Evolutionary conservation across 2,329 filamentous ascomycete genomes (phyloP), one percentile per base, ranked within the genome.

Genomic region (Phoma herbarum): DNA sequence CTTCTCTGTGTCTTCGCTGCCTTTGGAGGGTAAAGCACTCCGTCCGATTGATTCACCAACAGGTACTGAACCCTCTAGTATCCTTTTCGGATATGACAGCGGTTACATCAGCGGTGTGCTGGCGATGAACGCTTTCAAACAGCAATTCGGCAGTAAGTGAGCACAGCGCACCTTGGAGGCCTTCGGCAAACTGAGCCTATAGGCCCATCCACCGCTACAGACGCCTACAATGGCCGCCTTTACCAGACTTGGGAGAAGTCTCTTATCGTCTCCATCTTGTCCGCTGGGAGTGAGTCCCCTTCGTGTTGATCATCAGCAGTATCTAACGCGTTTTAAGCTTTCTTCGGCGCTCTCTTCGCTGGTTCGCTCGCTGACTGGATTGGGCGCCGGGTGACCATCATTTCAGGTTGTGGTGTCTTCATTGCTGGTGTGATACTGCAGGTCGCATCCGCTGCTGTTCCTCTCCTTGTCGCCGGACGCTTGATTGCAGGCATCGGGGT

Each of bases 71-170:
- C 5, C 12, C 0, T 16, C 4, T 18, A 51, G 57, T 20, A 59
- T 91, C 78, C 89, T 92, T 81, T 90, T 92, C 78, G 90, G 90
- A 48, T 93, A 90, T 78, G 90, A 92, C 71, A 90, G 89, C 41
- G 90, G 90, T 67, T 90, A 90, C 79, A 90, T 91, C 81, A 87
- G 86, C 74, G 87, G 87, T 73, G 86, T 89, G 59, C 79, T 85
- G 39, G 85, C 62, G 14, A 78, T 77, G 75, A 65, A 73, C 56
- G 74, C 63, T 55, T 75, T 76, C 67, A 75, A 75, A 65, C 66
- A 73, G 41, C 61, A 70, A 46, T 75, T 74, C 56, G 73, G 73
- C 46, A 45, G 70, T 72, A 81, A 88, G 70, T 66, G 3, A 14
- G 25, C 31, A 8, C 35, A 51, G 43, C 11, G 43, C 20, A 14